Evolutionary conservation across 768 basidiomycete species (phyloP).

Genomic region (Tephrocybe sp.): DNA sequence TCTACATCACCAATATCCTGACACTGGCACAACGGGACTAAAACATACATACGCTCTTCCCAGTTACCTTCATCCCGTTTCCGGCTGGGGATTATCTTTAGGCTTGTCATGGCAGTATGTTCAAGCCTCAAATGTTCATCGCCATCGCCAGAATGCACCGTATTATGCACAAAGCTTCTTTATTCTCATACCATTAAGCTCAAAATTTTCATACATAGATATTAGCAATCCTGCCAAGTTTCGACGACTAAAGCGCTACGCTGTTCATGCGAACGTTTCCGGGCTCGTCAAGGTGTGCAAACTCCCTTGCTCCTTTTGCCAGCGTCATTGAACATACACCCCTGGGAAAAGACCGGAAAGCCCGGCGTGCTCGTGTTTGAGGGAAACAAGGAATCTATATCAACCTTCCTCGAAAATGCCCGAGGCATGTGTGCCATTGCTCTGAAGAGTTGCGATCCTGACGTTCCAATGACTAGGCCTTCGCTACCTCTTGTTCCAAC

Average conservation of each 20-base stretch:
- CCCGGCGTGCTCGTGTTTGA: constrained; percentile 44
- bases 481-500: constrained; percentile 43
- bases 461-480: constrained; percentile 23
- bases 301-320: background rate
- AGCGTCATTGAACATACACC: no score
- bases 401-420: constrained; percentile 34
- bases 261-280: constrained; percentile 33
- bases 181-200: background rate
- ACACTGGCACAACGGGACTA: no score
- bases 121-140: constrained; percentile 23
- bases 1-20: no score
- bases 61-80: no score
- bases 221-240: constrained; percentile 40
- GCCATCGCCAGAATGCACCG: constrained; percentile 45
- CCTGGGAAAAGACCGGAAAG: constrained; percentile 35
- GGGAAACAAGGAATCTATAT: constrained; percentile 31
- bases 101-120: constrained; percentile 12
- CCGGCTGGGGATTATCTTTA: no score
- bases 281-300: constrained; percentile 38
- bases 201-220: constrained; percentile 21
- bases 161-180: constrained; percentile 21
- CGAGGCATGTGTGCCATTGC: constrained; percentile 25
- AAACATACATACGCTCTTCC: background rate
- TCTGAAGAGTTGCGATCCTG: no score
- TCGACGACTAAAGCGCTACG: constrained; percentile 37